These are phyloP conservation scores for Wickerhamiella infanticola DNA, from an alignment of 1,139 yeast species.

Conservation along the genomic window DNA sequence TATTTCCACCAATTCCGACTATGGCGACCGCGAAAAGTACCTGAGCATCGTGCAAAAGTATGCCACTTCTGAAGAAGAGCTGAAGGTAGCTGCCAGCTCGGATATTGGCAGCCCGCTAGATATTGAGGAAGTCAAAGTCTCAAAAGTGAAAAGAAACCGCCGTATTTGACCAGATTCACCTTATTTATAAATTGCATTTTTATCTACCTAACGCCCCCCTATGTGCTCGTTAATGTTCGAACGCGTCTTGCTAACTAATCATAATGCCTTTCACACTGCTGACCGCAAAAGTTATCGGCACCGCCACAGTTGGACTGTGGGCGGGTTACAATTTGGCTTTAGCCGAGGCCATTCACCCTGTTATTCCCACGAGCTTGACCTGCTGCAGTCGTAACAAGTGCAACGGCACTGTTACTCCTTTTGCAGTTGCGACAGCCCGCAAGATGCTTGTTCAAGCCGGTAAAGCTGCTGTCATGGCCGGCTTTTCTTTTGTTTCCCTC, in stretches of 20 bases:
- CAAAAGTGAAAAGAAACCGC: background rate
- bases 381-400: background rate
- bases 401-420: background rate
- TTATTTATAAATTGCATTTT: too few species aligned
- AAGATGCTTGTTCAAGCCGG: background rate
- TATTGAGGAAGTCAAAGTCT: background rate
- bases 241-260: background rate
- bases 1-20: background rate
- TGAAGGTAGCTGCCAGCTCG: background rate
- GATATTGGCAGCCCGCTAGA: background rate
- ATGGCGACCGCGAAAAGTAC: background rate
- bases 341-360: constrained; percentile 3
- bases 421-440: background rate
- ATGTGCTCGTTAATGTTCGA: too few species aligned
- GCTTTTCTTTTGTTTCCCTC: constrained; percentile 7
- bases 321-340: constrained; percentile 15
- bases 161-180: too few species aligned
- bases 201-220: too few species aligned
- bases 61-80: background rate
- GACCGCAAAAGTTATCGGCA: constrained; percentile 15
- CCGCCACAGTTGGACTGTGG: constrained; percentile 16
- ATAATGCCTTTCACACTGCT: constrained; percentile 11
- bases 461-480: constrained; percentile 10
- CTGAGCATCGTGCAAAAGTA: background rate
- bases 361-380: background rate